Evolutionary conservation across 2,329 filamentous ascomycete genomes (phyloP).

Genomic region (Pseudogymnoascus sp.): DNA sequence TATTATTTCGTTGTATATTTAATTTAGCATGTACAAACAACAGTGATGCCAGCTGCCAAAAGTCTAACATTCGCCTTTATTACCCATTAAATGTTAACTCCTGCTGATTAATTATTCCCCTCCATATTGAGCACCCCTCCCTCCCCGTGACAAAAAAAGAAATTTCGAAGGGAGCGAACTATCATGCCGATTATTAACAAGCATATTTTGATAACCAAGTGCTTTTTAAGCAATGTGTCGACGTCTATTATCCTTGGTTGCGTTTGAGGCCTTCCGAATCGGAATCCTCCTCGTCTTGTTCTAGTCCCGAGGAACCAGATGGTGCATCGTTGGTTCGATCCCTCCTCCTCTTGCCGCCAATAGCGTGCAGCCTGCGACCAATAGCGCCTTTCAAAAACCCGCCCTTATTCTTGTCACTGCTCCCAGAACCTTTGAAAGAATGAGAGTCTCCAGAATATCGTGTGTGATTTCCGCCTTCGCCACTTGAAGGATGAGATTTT

Average conservation of each 20-base stretch:
- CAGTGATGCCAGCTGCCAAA: neutral
- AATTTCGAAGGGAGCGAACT: neutral
- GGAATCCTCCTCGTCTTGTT: neutral
- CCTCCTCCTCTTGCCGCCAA: conserved; percentile 7
- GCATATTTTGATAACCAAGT: neutral
- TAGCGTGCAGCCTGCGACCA: conserved; percentile 5
- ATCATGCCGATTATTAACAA: neutral
- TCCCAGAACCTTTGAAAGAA: neutral
- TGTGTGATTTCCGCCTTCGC: neutral
- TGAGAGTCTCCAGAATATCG: neutral
- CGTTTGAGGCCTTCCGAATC: neutral
- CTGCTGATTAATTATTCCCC: neutral
- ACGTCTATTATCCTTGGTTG: neutral
- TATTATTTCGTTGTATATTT: neutral
- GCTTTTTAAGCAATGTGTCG: neutral
- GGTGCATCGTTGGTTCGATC: neutral
- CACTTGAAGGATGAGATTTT: conserved; percentile 1
- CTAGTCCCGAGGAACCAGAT: neutral
- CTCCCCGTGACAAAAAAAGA: neutral
- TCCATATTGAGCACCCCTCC: neutral
- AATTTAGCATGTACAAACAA: neutral
- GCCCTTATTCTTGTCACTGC: neutral
- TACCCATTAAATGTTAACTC: neutral
- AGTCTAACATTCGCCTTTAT: neutral
- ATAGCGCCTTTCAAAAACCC: conserved; percentile 6